These are phyloP conservation scores for Porogramme epimiltina DNA, from an alignment of 1,284 basidiomycete species.

Conservation along the genomic window DNA sequence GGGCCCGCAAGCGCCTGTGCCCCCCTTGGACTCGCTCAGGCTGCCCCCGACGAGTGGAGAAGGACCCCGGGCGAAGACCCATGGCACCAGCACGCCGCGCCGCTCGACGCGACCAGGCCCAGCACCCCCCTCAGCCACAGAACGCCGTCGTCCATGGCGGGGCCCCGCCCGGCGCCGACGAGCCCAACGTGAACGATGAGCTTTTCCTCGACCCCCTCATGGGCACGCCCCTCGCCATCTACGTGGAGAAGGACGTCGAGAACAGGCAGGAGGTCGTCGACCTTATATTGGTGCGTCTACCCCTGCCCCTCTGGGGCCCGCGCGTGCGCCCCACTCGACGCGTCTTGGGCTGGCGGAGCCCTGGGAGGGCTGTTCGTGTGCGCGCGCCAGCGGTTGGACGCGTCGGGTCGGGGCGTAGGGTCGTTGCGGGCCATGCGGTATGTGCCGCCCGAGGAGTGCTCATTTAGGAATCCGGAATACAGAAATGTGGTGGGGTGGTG, in stretches of 20 bases:
- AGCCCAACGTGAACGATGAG: conserved; percentile 34
- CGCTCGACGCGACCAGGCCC: conserved; percentile 38
- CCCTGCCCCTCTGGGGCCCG: not conserved
- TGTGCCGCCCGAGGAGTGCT: no score
- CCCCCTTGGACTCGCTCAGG: conserved; percentile 37
- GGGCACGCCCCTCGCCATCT: conserved; percentile 71
- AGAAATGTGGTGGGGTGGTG: conserved; percentile 77
- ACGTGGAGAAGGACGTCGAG: conserved; percentile 77
- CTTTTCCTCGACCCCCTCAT: conserved; percentile 81
- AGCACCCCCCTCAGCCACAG: conserved; percentile 29
- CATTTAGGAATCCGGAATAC: conserved; percentile 7
- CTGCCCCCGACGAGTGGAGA: conserved; percentile 32
- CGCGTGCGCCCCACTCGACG: conserved; percentile 12
- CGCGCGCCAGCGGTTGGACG: no score
- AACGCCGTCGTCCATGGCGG: not conserved
- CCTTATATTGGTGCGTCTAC: conserved; percentile 60
- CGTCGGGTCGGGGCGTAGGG: no score
- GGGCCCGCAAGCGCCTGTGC: conserved; percentile 14
- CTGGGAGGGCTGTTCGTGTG: not conserved
- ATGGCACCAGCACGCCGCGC: conserved; percentile 70
- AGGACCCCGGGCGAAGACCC: conserved; percentile 57
- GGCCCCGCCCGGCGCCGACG: conserved; percentile 17
- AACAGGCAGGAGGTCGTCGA: conserved; percentile 64
- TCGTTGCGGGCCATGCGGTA: no score
- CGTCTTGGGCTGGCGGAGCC: conserved; percentile 10